A percentile compares a stretch with the other conserved stretches of the same genome.
Evolutionary conservation across 257 asterid species (phyloP).

Genomic region (Solanum appendiculatum): DNA sequence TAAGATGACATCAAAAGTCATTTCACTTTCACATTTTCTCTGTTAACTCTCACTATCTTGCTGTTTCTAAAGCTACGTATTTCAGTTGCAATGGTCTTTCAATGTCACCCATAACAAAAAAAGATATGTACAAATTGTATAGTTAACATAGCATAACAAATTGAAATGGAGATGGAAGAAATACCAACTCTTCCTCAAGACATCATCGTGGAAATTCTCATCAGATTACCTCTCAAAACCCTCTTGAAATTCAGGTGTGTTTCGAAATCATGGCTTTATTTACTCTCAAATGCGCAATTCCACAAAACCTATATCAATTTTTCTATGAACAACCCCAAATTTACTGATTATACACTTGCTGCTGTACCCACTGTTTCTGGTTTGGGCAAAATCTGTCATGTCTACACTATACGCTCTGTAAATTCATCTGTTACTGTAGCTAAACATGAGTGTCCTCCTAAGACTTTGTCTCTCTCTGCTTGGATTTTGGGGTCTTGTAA

Average conservation of each 20-base stretch:
- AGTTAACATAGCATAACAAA: too few species aligned
- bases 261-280: background rate
- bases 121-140: background rate
- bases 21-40: background rate
- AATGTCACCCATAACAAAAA: background rate
- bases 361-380: background rate
- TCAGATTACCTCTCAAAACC: constrained; percentile 35
- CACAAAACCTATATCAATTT: constrained; percentile 19
- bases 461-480: background rate
- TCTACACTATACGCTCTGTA: constrained; percentile 6
- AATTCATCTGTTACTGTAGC: background rate
- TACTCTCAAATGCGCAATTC: constrained; percentile 17
- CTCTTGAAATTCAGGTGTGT: constrained; percentile 21
- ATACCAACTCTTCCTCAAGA: constrained; percentile 37
- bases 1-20: background rate
- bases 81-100: background rate
- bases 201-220: constrained; percentile 29
- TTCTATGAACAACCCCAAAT: background rate
- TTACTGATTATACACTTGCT: background rate
- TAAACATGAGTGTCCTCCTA: background rate
- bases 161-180: background rate
- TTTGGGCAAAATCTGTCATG: constrained; percentile 9
- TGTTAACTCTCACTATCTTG: background rate
- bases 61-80: background rate
- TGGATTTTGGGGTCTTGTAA: constrained; percentile 41